A percentile compares a stretch with the other conserved stretches of the same genome.
Evolutionary conservation across 164 flowering plant species (phyloP).

Genomic region (Vitis labrusca): DNA sequence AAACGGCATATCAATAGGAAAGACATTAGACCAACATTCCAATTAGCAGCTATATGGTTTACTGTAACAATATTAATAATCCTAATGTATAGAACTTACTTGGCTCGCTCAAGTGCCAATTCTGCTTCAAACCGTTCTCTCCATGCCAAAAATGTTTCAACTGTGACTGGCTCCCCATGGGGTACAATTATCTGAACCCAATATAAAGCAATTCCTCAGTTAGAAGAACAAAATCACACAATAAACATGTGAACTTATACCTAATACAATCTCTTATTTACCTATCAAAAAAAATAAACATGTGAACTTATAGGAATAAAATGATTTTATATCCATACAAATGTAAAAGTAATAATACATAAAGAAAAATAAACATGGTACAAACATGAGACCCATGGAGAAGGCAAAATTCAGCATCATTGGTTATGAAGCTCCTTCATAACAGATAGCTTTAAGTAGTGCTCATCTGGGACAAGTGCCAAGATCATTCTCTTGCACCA

Average conservation of each 20-base stretch:
- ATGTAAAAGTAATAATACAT: too few species aligned
- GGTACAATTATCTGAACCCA: conserved; percentile 73
- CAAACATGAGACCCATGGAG: too few species aligned
- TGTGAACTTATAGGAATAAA: not conserved
- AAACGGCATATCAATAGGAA: not conserved
- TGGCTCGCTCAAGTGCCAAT: conserved; percentile 92
- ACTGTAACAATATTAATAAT: not conserved
- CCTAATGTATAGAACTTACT: conserved; percentile 50
- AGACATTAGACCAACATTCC: not conserved
- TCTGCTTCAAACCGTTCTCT: conserved; percentile 99
- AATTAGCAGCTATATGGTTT: not conserved
- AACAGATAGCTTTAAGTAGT: too few species aligned
- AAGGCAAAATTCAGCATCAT: too few species aligned
- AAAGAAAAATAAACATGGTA: too few species aligned
- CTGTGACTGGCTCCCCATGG: conserved; percentile 98
- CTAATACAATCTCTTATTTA: not conserved
- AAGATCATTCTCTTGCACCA: too few species aligned
- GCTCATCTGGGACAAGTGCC: too few species aligned
- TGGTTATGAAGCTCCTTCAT: too few species aligned
- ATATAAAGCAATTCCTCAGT: conserved; percentile 8
- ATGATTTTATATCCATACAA: too few species aligned
- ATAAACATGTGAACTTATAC: not conserved
- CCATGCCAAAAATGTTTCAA: conserved; percentile 95
- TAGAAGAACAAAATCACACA: not conserved
- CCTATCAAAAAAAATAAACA: not conserved